These are phyloP conservation scores for Simplicillium aogashimaense DNA, from an alignment of 2,329 filamentous ascomycete species.

Conservation along the genomic window DNA sequence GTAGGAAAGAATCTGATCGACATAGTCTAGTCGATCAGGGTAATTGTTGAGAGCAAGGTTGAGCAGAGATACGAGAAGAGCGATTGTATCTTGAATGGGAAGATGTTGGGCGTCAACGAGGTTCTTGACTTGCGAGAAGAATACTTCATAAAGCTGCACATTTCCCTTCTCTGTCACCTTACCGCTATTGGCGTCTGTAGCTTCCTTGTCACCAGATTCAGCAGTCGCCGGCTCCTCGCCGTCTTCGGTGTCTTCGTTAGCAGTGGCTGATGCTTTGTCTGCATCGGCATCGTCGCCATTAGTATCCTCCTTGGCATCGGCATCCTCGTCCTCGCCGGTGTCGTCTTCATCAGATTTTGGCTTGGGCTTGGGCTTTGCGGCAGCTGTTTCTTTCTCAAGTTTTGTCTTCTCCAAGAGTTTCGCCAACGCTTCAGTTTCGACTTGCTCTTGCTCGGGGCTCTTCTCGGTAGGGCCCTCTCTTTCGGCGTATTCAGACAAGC, in stretches of 20 bases:
- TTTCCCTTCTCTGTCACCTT: conserved; percentile 44
- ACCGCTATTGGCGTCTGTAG: conserved; percentile 36
- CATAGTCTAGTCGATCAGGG: conserved; percentile 82
- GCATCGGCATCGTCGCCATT: conserved; percentile 14
- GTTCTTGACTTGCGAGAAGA: conserved; percentile 92
- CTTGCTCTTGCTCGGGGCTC: conserved; percentile 60
- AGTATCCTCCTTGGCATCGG: conserved; percentile 16
- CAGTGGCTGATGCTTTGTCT: conserved; percentile 15
- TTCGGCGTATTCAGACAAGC: conserved; percentile 88
- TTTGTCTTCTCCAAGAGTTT: conserved; percentile 70
- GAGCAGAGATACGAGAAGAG: conserved; percentile 81
- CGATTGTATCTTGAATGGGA: conserved; percentile 90
- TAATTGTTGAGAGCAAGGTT: conserved; percentile 96
- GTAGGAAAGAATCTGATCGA: conserved; percentile 87
- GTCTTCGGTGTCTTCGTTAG: conserved; percentile 19
- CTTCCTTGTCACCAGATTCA: conserved; percentile 34
- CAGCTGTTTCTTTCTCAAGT: conserved; percentile 47
- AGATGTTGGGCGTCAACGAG: conserved; percentile 85
- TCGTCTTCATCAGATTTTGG: conserved; percentile 11
- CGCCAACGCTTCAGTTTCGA: conserved; percentile 75
- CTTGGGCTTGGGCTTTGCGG: conserved; percentile 12
- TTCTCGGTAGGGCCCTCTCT: conserved; percentile 68
- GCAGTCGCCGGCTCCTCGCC: conserved; percentile 25
- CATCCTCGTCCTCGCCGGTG: conserved; percentile 21
- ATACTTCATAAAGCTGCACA: conserved; percentile 90